These are phyloP conservation scores for Mortierella sp. DNA, from an alignment of 371 early-diverging fungal genomes.

Conservation along the genomic window DNA sequence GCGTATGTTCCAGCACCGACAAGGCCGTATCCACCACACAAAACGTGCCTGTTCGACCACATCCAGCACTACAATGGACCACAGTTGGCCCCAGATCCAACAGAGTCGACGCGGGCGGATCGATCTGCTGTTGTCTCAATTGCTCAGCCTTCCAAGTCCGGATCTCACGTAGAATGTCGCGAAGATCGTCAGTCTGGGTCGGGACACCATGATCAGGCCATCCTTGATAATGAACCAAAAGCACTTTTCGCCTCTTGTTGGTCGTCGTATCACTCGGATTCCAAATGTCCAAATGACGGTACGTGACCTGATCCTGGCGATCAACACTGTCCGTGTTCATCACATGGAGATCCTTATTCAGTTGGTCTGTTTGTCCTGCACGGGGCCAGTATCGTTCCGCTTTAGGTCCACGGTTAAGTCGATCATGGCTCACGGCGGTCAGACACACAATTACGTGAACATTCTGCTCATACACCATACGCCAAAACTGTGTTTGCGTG, in stretches of 20 bases:
- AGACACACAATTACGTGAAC: conserved; percentile 86
- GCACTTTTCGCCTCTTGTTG: conserved; percentile 10
- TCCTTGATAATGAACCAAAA: conserved; percentile 75
- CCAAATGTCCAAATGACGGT: conserved; percentile 41
- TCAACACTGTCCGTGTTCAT: conserved; percentile 19
- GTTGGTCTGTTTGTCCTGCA: conserved; percentile 28
- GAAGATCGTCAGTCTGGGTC: conserved; percentile 55
- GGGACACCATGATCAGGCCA: conserved; percentile 95
- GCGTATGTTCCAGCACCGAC: conserved; percentile 38
- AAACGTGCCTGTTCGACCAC: conserved; percentile 98
- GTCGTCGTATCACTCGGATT: conserved; percentile 1
- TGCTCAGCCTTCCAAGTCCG: conserved; percentile 27
- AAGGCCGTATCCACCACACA: conserved; percentile 74
- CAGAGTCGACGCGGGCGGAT: neutral
- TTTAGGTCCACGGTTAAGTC: conserved; percentile 64
- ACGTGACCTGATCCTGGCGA: conserved; percentile 6
- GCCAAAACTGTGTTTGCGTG: conserved; percentile 91
- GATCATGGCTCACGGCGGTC: conserved; percentile 78
- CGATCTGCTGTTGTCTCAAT: too few species aligned
- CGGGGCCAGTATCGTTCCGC: conserved; percentile 83
- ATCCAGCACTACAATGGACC: conserved; percentile 94
- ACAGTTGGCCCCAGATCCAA: conserved; percentile 62
- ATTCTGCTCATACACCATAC: conserved; percentile 84
- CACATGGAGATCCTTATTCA: conserved; percentile 18
- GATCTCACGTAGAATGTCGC: conserved; percentile 55